Evolutionary conservation across 257 asterid species (phyloP).

Genomic region (Solanum corneliomulleri): DNA sequence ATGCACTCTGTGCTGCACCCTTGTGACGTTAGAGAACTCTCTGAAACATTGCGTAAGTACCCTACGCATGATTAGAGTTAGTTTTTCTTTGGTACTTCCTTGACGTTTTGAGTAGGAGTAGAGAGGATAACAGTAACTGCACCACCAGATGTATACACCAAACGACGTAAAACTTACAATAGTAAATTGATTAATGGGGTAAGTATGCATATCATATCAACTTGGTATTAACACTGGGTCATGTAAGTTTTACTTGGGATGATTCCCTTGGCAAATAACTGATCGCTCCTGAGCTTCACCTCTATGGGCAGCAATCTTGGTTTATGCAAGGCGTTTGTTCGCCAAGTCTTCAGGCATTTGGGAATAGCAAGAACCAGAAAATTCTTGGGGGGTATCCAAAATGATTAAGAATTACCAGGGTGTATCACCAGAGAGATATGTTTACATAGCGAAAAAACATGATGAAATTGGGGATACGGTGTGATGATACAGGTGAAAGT

Average conservation of each 20-base stretch:
- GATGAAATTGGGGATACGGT: neutral
- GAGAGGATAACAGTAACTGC: neutral
- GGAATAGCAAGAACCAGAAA: neutral
- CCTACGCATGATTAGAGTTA: neutral
- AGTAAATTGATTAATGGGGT: neutral
- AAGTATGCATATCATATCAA: neutral
- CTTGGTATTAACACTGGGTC: neutral
- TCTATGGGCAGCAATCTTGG: neutral
- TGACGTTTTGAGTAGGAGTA: neutral
- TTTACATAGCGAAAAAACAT: neutral
- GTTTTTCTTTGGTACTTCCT: neutral
- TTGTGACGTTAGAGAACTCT: neutral
- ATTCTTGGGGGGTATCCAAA: neutral
- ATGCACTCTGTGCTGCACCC: neutral
- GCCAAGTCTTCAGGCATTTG: neutral
- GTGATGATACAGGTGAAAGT: neutral
- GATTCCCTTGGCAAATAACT: neutral
- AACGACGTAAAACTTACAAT: neutral
- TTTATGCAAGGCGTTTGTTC: neutral
- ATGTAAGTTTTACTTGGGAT: neutral
- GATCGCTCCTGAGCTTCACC: neutral
- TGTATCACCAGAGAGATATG: neutral
- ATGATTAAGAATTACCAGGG: neutral
- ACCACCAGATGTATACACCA: neutral
- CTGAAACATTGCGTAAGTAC: neutral